These are phyloP conservation scores for Chaetomiaceae sp. DNA, from an alignment of 2,329 filamentous ascomycete genomes.

Conservation along the genomic window DNA sequence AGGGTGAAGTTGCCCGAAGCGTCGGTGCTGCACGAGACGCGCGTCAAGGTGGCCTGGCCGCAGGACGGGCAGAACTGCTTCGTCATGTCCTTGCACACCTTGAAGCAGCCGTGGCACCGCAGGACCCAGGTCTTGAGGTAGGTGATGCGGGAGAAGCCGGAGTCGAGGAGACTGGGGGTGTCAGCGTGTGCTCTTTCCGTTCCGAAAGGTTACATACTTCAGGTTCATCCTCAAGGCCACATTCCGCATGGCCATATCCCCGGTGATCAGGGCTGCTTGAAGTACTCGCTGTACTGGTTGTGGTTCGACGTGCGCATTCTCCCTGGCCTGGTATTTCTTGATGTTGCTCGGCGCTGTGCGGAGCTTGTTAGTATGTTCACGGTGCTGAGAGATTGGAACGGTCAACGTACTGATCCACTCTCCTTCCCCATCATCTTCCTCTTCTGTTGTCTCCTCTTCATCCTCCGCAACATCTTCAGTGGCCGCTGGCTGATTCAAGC, in stretches of 20 bases:
- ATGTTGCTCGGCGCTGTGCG: slow-evolving; percentile 71
- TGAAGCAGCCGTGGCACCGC: slow-evolving; percentile 91
- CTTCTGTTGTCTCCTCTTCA: slow-evolving; percentile 22
- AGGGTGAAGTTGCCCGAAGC: slow-evolving; percentile 74
- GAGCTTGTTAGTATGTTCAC: slow-evolving; percentile 1
- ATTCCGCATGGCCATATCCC: slow-evolving; percentile 97
- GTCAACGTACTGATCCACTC: slow-evolving; percentile 26
- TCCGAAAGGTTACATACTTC: slow-evolving; percentile 25
- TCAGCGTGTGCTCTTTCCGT: slow-evolving; percentile 3
- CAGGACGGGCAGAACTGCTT: slow-evolving; percentile 93
- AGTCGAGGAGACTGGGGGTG: slow-evolving; percentile 61
- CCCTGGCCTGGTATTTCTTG: slow-evolving; percentile 72
- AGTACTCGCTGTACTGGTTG: slow-evolving; percentile 59
- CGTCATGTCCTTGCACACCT: slow-evolving; percentile 73
- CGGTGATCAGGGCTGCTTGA: slow-evolving; percentile 87
- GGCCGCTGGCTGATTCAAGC: slow-evolving; percentile 18
- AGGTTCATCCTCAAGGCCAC: slow-evolving; percentile 93
- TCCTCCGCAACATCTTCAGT: no score
- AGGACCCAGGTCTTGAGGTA: slow-evolving; percentile 85
- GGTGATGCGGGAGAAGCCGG: slow-evolving; percentile 68
- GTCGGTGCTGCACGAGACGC: slow-evolving; percentile 82
- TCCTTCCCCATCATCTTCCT: slow-evolving; percentile 24
- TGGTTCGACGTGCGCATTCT: slow-evolving; percentile 47
- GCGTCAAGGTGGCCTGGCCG: slow-evolving; percentile 79
- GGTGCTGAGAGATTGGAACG: no score